phyloP scores from a whole-genome alignment of 495 filamentous ascomycete genomes.

The Hyaloscypha bicolor region DNA sequence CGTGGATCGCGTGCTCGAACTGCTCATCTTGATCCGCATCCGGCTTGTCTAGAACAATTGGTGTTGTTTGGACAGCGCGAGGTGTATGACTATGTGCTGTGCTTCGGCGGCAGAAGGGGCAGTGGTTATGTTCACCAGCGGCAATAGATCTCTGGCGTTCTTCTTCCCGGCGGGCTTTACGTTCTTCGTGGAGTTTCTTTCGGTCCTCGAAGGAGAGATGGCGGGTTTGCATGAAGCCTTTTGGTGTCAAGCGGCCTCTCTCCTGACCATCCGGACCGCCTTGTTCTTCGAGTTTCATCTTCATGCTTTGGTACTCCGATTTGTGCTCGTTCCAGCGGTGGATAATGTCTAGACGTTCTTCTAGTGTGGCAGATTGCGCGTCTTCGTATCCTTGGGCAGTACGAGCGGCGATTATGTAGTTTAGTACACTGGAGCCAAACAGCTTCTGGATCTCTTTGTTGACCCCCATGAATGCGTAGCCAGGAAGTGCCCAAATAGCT shows the following conservation, averaged over 20 bases:
- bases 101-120: constrained; percentile 29
- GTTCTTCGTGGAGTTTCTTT: constrained; percentile 53
- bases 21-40: constrained; percentile 42
- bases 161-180: constrained; percentile 30
- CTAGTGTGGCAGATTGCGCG: constrained; percentile 43
- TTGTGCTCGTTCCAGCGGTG: constrained; percentile 56
- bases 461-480: constrained; percentile 74
- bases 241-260: constrained; percentile 31
- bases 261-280: constrained; percentile 25
- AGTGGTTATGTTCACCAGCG: constrained; percentile 16
- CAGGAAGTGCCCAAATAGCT: constrained; percentile 65
- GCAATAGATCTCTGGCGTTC: constrained; percentile 33
- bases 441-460: constrained; percentile 70
- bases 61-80: constrained; percentile 10
- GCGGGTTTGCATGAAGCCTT: constrained; percentile 45
- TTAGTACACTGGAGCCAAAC: constrained; percentile 63
- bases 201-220: constrained; percentile 44
- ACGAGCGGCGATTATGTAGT: constrained; percentile 72
- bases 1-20: constrained; percentile 68
- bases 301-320: constrained; percentile 48
- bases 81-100: constrained; percentile 25
- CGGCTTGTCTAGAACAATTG: not conserved
- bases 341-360: constrained; percentile 61
- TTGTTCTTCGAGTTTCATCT: constrained; percentile 26
- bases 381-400: constrained; percentile 74